Conservation (phyloP, 1,284 basidiomycete genomes). For the Microbotryum silenes-acaulis region DNA sequence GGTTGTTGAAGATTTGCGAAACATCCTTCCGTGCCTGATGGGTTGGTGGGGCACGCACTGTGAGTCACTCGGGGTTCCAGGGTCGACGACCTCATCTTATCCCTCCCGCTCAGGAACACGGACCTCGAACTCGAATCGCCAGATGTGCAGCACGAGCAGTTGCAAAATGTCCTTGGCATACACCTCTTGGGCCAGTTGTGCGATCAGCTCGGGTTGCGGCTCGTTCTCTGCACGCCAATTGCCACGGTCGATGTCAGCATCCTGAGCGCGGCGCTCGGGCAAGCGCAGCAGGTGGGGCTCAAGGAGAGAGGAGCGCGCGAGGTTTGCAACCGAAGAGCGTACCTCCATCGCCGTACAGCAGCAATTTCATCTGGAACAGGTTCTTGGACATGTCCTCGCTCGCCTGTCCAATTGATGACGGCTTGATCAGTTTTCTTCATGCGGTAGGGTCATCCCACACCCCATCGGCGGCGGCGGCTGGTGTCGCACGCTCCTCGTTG, state of each 20-base stretch:
- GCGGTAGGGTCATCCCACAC: neutral
- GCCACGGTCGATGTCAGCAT: neutral
- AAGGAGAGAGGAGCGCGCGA: neutral
- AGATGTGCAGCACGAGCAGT: constrained; percentile 71
- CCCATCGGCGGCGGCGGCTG: neutral
- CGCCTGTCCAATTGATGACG: constrained; percentile 50
- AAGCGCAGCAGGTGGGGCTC: neutral
- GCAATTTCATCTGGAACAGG: constrained; percentile 75
- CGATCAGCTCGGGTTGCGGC: constrained; percentile 49
- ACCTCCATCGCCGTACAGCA: constrained; percentile 83
- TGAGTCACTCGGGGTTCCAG: neutral
- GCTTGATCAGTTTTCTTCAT: neutral
- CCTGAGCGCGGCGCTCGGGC: neutral
- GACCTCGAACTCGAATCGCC: constrained; percentile 88
- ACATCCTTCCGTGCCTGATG: constrained; percentile 69
- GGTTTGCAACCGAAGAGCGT: constrained; percentile 18
- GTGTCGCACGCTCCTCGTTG: neutral
- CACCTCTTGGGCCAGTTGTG: constrained; percentile 90
- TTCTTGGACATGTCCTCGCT: constrained; percentile 82
- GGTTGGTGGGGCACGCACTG: neutral
- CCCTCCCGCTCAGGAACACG: neutral
- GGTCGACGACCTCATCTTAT: neutral
- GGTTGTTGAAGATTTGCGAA: constrained; percentile 90
- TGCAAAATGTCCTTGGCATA: constrained; percentile 84
- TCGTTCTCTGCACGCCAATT: constrained; percentile 19